A percentile compares a stretch with the other conserved stretches of the same genome.
Conservation (phyloP, 305 asterid species). For the Caryopteris hybrid region DNA sequence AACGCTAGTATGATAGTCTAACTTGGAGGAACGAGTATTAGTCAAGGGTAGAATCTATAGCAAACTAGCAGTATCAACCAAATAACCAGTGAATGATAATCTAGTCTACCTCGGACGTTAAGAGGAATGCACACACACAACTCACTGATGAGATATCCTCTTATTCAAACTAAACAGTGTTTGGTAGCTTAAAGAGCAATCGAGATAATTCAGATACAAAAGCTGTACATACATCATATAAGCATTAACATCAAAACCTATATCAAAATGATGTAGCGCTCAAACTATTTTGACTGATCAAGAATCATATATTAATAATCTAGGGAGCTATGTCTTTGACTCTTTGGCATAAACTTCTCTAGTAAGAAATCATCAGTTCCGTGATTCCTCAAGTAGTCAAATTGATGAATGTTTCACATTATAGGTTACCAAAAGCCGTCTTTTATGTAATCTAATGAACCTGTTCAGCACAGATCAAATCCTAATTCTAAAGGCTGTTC, state of each 20-base stretch:
- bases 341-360: neutral
- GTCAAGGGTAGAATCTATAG: neutral
- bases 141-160: neutral
- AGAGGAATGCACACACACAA: neutral
- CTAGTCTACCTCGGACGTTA: neutral
- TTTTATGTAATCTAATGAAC: neutral
- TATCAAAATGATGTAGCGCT: neutral
- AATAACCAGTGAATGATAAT: neutral
- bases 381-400: neutral
- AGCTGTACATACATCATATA: neutral
- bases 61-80: slow-evolving; percentile 1
- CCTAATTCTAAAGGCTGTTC: neutral
- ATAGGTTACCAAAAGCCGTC: neutral
- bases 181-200: neutral
- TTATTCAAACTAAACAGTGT: neutral
- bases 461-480: neutral
- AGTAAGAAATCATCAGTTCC: neutral
- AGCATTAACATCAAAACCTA: neutral
- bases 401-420: neutral
- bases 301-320: neutral
- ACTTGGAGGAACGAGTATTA: neutral
- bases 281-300: neutral
- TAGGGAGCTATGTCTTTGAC: neutral
- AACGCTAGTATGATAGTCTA: slow-evolving; percentile 8
- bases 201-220: neutral